Conservation (phyloP, 2,329 filamentous ascomycete species). For the Tolypocladium album region DNA sequence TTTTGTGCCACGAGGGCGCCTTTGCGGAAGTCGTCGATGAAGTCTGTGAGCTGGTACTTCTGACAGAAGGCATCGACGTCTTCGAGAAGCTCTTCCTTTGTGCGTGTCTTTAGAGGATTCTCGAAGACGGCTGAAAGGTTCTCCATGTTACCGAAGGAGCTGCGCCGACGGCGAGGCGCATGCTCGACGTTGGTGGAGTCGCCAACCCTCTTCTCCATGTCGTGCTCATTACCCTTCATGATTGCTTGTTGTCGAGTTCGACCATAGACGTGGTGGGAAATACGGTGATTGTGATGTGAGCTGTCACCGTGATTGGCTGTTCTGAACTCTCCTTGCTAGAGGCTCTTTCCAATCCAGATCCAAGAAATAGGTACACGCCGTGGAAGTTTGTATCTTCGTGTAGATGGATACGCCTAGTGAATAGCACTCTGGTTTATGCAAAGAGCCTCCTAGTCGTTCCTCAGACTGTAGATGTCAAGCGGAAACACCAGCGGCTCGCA, state of each 20-base stretch:
- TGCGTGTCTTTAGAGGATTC: constrained; percentile 6
- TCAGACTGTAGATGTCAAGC: background rate
- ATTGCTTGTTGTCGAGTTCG: background rate
- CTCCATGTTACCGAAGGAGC: constrained; percentile 5
- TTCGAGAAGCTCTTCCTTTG: constrained; percentile 4
- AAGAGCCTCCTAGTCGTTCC: background rate
- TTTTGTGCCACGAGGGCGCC: constrained; percentile 25
- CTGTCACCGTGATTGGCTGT: background rate
- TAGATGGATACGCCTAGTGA: background rate
- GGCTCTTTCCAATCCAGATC: background rate
- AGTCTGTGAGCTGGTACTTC: constrained; percentile 32
- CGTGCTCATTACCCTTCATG: background rate
- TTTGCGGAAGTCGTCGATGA: constrained; percentile 29
- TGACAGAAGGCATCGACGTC: constrained; percentile 6
- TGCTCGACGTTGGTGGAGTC: constrained; percentile 4
- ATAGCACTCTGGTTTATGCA: background rate
- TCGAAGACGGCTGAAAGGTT: constrained; percentile 5
- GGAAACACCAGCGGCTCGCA: background rate
- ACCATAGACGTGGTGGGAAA: background rate
- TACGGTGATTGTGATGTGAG: background rate
- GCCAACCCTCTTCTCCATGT: background rate
- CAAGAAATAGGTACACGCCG: background rate
- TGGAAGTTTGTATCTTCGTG: background rate
- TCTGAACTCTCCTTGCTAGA: background rate
- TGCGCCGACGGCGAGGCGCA: constrained; percentile 1